Conservation (phyloP, 352 stramenopile species). For the Globisporangium cylindrosporum region DNA sequence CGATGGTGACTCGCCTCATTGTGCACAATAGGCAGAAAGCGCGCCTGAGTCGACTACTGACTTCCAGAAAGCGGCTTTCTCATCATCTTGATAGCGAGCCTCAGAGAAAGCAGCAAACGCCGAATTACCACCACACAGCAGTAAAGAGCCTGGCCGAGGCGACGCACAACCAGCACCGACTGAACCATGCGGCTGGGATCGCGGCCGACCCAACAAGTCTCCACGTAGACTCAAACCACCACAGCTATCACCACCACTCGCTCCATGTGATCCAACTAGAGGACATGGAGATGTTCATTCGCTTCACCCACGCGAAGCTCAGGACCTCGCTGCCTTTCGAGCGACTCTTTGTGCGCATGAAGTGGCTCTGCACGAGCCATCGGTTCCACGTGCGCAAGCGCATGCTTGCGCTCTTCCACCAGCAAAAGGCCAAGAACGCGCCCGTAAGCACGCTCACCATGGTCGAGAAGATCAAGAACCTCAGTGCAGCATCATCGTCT, state of each 20-base stretch:
- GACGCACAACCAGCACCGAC: conserved; percentile 25
- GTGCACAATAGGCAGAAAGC: conserved; percentile 2
- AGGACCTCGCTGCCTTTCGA: conserved; percentile 28
- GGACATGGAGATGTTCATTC: conserved; percentile 33
- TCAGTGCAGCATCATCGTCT: conserved; percentile 1
- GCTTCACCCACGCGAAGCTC: conserved; percentile 28
- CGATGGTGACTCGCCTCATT: conserved; percentile 9
- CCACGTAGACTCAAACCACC: too few relatives aligned
- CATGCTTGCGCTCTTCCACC: conserved; percentile 42
- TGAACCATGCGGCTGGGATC: conserved; percentile 15
- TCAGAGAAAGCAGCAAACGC: neutral
- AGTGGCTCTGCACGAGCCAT: conserved; percentile 50
- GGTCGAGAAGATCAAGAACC: conserved; percentile 18
- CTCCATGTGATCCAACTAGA: conserved; percentile 15
- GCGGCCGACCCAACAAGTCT: neutral
- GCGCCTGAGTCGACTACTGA: conserved; percentile 5
- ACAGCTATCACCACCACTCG: neutral
- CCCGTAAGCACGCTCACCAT: conserved; percentile 12
- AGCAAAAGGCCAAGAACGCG: conserved; percentile 29
- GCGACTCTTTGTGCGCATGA: conserved; percentile 36
- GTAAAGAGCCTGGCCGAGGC: conserved; percentile 21
- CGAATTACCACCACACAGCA: conserved; percentile 7
- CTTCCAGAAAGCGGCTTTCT: conserved; percentile 7
- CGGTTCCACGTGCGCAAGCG: conserved; percentile 49
- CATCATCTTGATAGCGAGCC: neutral